Conservation (phyloP, 139 green algal species). For the Parachlorella kessleri region DNA sequence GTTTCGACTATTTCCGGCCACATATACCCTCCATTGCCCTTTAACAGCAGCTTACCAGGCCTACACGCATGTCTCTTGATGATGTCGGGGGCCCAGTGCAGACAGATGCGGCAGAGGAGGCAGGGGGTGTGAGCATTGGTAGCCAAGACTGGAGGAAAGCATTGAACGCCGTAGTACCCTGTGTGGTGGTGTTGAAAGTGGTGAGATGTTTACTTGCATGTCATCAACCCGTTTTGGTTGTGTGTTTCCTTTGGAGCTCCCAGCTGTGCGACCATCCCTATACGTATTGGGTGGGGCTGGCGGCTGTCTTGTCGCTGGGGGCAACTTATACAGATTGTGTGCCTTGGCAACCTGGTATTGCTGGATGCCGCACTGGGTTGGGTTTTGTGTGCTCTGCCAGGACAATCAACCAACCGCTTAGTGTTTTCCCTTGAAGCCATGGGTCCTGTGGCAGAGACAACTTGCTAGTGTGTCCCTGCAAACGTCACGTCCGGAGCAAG, state of each 20-base stretch:
- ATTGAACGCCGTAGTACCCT: conserved; percentile 65
- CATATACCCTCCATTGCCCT: no score
- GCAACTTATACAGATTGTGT: neutral
- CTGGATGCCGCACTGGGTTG: neutral
- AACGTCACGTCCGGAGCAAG: neutral
- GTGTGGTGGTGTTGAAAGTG: conserved; percentile 65
- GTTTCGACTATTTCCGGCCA: no score
- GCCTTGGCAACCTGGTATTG: neutral
- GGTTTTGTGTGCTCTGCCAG: neutral
- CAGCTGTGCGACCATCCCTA: neutral
- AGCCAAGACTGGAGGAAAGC: conserved; percentile 47
- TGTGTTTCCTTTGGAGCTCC: neutral
- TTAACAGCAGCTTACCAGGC: no score
- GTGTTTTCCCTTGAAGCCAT: neutral
- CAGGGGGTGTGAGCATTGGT: no score
- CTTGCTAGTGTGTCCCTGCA: neutral
- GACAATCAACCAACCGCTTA: neutral
- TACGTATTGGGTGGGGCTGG: neutral
- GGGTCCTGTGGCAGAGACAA: no score
- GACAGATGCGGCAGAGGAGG: no score
- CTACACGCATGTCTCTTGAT: no score
- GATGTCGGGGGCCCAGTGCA: no score
- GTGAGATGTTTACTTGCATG: neutral
- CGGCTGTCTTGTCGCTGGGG: neutral
- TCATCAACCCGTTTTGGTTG: no score